These are phyloP conservation scores for Agastache rugosa DNA, from an alignment of 257 asterid genomes.

Conservation along the genomic window DNA sequence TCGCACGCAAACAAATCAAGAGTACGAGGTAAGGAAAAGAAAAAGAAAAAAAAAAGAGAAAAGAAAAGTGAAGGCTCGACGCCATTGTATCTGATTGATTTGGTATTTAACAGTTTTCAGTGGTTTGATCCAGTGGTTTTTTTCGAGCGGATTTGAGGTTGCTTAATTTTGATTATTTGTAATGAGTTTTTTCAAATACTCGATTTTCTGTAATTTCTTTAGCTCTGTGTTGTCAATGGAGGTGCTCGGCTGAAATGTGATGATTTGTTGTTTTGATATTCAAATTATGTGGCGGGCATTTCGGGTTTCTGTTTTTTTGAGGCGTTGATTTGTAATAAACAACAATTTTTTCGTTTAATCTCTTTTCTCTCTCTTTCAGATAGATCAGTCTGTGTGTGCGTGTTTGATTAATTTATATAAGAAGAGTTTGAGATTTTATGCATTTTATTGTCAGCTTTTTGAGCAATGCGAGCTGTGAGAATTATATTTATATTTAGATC, in stretches of 20 bases:
- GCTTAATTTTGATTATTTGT: not conserved
- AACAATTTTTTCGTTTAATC: not conserved
- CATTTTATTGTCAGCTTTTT: constrained; percentile 16
- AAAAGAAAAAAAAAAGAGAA: not conserved
- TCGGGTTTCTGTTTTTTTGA: constrained; percentile 27
- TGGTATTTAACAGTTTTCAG: not conserved
- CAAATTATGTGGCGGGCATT: constrained; percentile 31
- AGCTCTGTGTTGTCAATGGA: constrained; percentile 20
- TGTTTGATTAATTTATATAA: not conserved
- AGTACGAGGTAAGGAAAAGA: not conserved
- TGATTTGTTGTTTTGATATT: not conserved
- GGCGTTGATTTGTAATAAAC: constrained; percentile 6
- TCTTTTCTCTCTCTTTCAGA: not conserved
- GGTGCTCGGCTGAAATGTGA: constrained; percentile 24
- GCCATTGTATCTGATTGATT: constrained; percentile 22
- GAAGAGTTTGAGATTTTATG: not conserved
- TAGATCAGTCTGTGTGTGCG: constrained; percentile 14
- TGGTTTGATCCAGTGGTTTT: constrained; percentile 19
- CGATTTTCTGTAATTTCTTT: constrained; percentile 10
- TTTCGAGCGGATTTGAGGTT: constrained; percentile 5
- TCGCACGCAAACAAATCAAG: not conserved
- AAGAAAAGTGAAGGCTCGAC: not conserved
- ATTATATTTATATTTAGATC: constrained; percentile 35
- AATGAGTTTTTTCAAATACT: not conserved
- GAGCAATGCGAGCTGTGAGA: constrained; percentile 32